Evolutionary conservation across 331 rosid species (phyloP).

Genomic region (Malus hybrid): DNA sequence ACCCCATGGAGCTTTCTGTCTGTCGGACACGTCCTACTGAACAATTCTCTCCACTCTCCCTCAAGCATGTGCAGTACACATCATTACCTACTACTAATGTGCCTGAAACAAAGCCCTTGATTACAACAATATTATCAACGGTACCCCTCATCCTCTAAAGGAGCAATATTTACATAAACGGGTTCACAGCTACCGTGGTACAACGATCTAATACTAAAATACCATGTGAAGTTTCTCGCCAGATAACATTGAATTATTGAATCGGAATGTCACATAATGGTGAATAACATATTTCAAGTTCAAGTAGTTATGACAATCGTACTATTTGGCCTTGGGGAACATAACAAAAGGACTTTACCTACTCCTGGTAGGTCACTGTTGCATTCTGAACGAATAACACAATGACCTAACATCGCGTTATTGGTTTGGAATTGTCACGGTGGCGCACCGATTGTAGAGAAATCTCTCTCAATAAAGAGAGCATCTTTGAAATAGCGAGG

Average conservation of each 20-base stretch:
- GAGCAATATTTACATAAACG: neutral
- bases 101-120: neutral
- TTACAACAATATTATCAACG: neutral
- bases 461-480: neutral
- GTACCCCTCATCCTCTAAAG: neutral
- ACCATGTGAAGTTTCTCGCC: neutral
- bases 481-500: neutral
- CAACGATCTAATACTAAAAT: too few species aligned
- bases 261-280: accelerated
- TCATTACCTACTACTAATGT: neutral
- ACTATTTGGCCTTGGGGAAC: neutral
- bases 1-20: neutral
- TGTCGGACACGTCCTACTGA: neutral
- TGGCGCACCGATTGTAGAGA: neutral
- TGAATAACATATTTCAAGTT: neutral
- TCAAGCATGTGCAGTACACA: neutral
- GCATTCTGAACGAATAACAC: neutral
- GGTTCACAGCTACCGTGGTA: too few species aligned
- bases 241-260: too few species aligned
- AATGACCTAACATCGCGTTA: neutral
- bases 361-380: neutral
- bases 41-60: neutral
- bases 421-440: neutral
- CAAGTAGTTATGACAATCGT: neutral
- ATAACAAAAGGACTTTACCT: neutral